Percentiles rank a stretch among this genome's conserved stretches.
phyloP scores from a whole-genome alignment of 371 early-diverging fungal genomes.

The Mucor plumbeus region DNA sequence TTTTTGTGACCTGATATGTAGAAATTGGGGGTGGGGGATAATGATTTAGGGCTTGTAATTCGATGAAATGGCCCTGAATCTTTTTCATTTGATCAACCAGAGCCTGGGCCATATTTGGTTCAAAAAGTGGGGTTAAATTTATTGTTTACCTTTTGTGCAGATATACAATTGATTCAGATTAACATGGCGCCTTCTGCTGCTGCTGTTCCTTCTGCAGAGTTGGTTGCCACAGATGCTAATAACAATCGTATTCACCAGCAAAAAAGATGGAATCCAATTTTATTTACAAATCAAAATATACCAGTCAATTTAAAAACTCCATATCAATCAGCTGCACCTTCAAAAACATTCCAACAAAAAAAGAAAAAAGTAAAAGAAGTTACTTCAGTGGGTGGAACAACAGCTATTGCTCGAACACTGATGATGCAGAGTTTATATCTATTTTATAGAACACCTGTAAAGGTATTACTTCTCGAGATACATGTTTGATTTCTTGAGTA shows the following conservation, averaged over 20 bases:
- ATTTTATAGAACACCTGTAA: conserved; percentile 80
- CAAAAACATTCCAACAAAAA: conserved; percentile 28
- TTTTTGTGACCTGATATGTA: background rate
- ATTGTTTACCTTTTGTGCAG: background rate
- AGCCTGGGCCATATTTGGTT: conserved; percentile 1
- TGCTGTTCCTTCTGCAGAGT: conserved; percentile 11
- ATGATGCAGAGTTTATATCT: conserved; percentile 73
- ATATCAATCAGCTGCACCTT: conserved; percentile 1
- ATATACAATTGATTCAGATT: background rate
- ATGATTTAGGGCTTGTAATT: background rate
- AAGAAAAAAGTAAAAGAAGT: conserved; percentile 49
- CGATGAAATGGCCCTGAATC: background rate
- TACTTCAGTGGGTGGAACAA: conserved; percentile 63
- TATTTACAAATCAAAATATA: conserved; percentile 16
- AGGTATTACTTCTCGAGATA: conserved; percentile 43
- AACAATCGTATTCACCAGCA: background rate
- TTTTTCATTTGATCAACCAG: background rate
- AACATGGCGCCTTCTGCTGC: conserved; percentile 11
- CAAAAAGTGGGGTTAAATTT: background rate
- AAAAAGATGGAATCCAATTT: conserved; percentile 13
- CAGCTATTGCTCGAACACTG: conserved; percentile 63
- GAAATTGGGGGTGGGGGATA: background rate
- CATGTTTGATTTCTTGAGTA: background rate
- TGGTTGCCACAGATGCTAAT: background rate
- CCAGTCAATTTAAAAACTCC: conserved; percentile 25